Evolutionary conservation across 495 filamentous ascomycete species (phyloP), one percentile per base, ranked within the genome.

Genomic region (Delitschia confertaspora): DNA sequence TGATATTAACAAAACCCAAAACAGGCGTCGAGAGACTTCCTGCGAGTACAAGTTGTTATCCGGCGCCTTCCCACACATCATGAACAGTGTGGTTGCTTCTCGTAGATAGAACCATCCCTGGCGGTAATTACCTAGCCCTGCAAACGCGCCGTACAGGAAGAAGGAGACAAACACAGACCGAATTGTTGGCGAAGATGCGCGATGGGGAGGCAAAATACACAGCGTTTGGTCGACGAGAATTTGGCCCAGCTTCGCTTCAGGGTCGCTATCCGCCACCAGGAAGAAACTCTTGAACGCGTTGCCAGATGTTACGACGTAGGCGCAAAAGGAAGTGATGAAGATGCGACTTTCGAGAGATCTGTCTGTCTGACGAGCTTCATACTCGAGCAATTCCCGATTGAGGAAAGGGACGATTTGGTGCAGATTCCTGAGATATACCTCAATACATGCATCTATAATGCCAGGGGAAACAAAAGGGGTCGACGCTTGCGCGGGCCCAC

Each of bases 21-120:
- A 49, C 19, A 42, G 22, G 14, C 22, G 23, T 37, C n/a, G 9
- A 47, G 14, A 29, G 17, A 25, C 23, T 29, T 11, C 29, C 6
- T 4, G 16, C 46, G 16, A 42, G 5, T 18, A 14, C 7, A 7
- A 29, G 26, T 29, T 7, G 26, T 7, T 29, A 29, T 7, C 7
- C 29, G 20, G 27, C 8, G 8, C 45, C 3, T 14, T 17, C 25
- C 4, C n/a, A n/a, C n/a, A 30, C 36, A 49, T 42, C 31, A 42
- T 29, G 31, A 35, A 42, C 14, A 49, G 18, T 2, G 46, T 49
- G 14, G 26, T 49, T 5, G 46, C 46, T 22, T 49, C 46, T 9
- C 46, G 18, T 6, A 49, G 23, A 18, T 49, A 42, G 38, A 42
- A 49, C 46, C 46, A 49, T 2, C 34, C 46, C 46, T 42, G 37